phyloP scores from a whole-genome alignment of 306 rosid genomes.

The Cajanus cajan region DNA sequence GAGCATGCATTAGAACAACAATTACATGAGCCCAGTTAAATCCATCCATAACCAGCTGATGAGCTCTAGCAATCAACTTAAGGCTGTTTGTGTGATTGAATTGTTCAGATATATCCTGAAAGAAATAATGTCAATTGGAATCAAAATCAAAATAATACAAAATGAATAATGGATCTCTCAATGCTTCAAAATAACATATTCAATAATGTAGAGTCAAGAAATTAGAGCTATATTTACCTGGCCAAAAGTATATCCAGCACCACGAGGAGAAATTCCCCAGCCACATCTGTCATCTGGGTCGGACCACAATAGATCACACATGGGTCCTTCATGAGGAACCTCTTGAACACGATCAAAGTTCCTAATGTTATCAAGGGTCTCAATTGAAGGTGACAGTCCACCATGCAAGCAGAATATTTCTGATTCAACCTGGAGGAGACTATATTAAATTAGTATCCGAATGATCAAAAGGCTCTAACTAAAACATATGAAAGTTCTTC shows the following conservation, averaged over 20 bases:
- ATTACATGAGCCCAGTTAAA: slow-evolving; percentile 99
- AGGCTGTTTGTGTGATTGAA: slow-evolving; percentile 91
- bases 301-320: slow-evolving; percentile 99
- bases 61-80: slow-evolving; percentile 98
- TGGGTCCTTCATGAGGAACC: slow-evolving; percentile 99
- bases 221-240: slow-evolving; percentile 58
- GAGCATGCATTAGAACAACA: slow-evolving; percentile 11
- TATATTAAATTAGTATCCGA: slow-evolving; percentile 18
- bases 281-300: slow-evolving; percentile 99
- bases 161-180: slow-evolving; percentile 7
- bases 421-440: slow-evolving; percentile 76
- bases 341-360: slow-evolving; percentile 99
- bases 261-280: slow-evolving; percentile 99
- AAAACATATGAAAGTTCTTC: slow-evolving; percentile 17
- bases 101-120: slow-evolving; percentile 97
- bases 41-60: slow-evolving; percentile 99
- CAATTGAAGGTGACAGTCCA: slow-evolving; percentile 97
- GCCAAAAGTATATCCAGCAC: slow-evolving; percentile 99
- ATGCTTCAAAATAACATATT: slow-evolving; percentile 1
- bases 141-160: background rate
- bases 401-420: slow-evolving; percentile 99
- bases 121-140: slow-evolving; percentile 23
- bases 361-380: slow-evolving; percentile 91
- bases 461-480: slow-evolving; percentile 15
- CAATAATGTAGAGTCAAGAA: slow-evolving; percentile 2